Evolutionary conservation across 2,329 filamentous ascomycete genomes (phyloP).

Genomic region (Metarhizium anisopliae): DNA sequence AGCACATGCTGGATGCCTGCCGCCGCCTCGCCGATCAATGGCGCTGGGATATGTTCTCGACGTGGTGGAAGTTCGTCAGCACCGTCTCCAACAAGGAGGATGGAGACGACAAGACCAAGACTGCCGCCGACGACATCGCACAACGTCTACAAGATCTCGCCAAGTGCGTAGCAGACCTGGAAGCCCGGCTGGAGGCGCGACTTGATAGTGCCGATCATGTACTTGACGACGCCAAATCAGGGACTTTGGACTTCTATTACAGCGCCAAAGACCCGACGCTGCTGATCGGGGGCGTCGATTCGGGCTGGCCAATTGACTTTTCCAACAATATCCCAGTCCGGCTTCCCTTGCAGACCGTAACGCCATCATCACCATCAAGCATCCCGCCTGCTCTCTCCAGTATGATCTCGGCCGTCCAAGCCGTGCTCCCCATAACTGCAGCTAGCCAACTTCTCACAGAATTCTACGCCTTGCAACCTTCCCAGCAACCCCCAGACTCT

Average conservation of each 20-base stretch:
- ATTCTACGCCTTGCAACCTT: slow-evolving; percentile 2
- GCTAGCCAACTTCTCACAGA: not conserved
- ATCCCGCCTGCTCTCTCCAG: not conserved
- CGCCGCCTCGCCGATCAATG: slow-evolving; percentile 11
- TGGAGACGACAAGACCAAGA: not conserved
- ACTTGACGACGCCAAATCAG: slow-evolving; percentile 14
- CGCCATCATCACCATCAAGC: not conserved
- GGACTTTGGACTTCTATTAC: slow-evolving; percentile 17
- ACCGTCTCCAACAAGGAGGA: slow-evolving; percentile 10
- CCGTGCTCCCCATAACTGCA: not conserved
- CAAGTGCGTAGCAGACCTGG: not conserved
- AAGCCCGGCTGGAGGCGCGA: not conserved
- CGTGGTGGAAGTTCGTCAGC: slow-evolving; percentile 30
- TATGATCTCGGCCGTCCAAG: not conserved
- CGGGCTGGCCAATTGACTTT: slow-evolving; percentile 30
- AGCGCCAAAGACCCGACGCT: slow-evolving; percentile 27
- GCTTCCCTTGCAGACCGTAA: not conserved
- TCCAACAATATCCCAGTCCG: slow-evolving; percentile 12
- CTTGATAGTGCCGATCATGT: not conserved
- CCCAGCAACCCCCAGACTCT: not conserved
- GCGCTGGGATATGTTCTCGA: slow-evolving; percentile 31
- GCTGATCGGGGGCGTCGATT: slow-evolving; percentile 23
- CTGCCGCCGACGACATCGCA: not conserved
- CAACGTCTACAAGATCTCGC: not conserved
- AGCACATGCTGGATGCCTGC: slow-evolving; percentile 14